Evolutionary conservation across 2,329 filamentous ascomycete genomes (phyloP).

Genomic region (Xylariaceae sp.): DNA sequence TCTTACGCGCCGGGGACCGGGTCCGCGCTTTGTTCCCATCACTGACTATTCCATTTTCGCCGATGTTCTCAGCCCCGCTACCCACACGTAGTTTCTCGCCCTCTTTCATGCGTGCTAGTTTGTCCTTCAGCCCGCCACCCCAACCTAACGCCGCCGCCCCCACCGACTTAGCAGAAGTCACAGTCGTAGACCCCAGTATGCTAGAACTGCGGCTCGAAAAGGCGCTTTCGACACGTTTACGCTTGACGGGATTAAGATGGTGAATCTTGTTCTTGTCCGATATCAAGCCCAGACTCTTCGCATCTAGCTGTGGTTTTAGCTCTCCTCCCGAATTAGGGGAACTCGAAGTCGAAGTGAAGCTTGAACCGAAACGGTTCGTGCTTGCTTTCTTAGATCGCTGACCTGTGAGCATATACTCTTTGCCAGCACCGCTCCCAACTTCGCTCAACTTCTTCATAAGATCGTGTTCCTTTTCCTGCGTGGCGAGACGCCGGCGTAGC

Average conservation of each 20-base stretch:
- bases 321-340: slow-evolving; percentile 27
- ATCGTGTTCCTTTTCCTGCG: slow-evolving; percentile 74
- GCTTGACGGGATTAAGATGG: slow-evolving; percentile 64
- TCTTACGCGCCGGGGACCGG: slow-evolving; percentile 65
- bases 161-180: background rate
- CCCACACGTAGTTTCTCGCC: slow-evolving; percentile 55
- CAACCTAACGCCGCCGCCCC: slow-evolving; percentile 54
- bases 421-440: slow-evolving; percentile 69
- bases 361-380: slow-evolving; percentile 18
- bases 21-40: slow-evolving; percentile 27
- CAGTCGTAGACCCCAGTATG: background rate
- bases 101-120: slow-evolving; percentile 66
- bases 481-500: slow-evolving; percentile 67
- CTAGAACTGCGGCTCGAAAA: slow-evolving; percentile 40
- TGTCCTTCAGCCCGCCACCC: slow-evolving; percentile 61
- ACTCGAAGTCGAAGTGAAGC: slow-evolving; percentile 6
- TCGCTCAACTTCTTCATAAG: slow-evolving; percentile 71
- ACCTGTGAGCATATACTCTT: slow-evolving; percentile 68
- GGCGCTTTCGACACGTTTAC: slow-evolving; percentile 62
- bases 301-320: slow-evolving; percentile 48
- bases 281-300: slow-evolving; percentile 52
- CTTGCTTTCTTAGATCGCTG: slow-evolving; percentile 21
- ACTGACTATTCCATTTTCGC: background rate
- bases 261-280: slow-evolving; percentile 50
- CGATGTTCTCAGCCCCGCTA: background rate